phyloP scores from a whole-genome alignment of 2,329 filamentous ascomycete genomes.

The Esteya vermicola region DNA sequence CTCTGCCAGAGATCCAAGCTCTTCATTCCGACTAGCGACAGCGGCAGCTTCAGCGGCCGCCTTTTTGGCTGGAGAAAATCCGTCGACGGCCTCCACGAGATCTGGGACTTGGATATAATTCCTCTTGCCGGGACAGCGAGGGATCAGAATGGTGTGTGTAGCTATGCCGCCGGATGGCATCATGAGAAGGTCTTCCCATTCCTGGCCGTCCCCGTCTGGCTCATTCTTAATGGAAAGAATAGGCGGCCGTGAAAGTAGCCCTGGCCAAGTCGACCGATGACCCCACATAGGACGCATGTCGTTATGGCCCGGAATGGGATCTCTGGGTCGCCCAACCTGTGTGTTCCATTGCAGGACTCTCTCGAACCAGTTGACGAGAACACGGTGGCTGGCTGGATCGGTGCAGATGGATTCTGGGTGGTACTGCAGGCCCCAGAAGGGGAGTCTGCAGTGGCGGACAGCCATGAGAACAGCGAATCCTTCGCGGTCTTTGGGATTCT shows the following conservation, averaged over 20 bases:
- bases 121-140: too few species aligned
- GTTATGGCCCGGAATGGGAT: constrained; percentile 5
- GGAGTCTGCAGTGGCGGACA: constrained; percentile 49
- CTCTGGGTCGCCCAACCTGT: constrained; percentile 10
- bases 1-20: not conserved
- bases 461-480: too few species aligned
- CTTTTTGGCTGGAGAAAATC: too few species aligned
- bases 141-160: constrained; percentile 28
- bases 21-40: too few species aligned
- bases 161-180: constrained; percentile 17
- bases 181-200: too few species aligned
- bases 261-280: constrained; percentile 18
- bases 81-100: constrained; percentile 35
- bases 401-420: constrained; percentile 86
- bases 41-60: too few species aligned
- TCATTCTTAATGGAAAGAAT: not conserved
- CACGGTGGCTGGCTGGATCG: constrained; percentile 44
- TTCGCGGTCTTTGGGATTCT: too few species aligned
- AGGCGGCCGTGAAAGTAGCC: constrained; percentile 16
- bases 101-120: constrained; percentile 34
- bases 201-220: too few species aligned
- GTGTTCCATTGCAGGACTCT: constrained; percentile 48
- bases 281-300: too few species aligned
- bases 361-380: constrained; percentile 65
- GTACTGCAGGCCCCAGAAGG: constrained; percentile 81